Evolutionary conservation across 2,329 filamentous ascomycete genomes (phyloP).

Genomic region (Calycina herbarum): DNA sequence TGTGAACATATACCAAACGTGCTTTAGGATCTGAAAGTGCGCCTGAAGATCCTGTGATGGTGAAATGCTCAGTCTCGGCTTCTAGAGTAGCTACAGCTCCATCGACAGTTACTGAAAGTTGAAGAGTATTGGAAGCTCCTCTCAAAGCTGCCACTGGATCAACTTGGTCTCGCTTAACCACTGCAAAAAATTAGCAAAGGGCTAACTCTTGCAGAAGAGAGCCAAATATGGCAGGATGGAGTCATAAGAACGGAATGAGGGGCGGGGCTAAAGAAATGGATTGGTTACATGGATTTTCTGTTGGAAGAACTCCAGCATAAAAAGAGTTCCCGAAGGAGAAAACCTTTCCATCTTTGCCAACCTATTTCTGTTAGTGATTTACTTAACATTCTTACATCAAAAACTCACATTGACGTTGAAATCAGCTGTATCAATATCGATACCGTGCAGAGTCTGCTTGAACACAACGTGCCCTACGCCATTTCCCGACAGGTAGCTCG

Average conservation of each 20-base stretch:
- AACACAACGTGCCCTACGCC: constrained; percentile 59
- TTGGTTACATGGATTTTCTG: constrained; percentile 35
- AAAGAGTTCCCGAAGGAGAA: constrained; percentile 58
- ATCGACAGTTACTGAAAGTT: constrained; percentile 16
- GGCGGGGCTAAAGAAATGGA: too few relatives aligned
- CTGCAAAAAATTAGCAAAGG: background rate
- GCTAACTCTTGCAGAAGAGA: background rate
- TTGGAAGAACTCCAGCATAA: constrained; percentile 46
- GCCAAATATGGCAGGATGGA: too few relatives aligned
- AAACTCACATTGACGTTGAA: constrained; percentile 24
- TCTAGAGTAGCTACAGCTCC: constrained; percentile 17
- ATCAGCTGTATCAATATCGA: constrained; percentile 58
- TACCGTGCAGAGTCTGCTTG: constrained; percentile 56
- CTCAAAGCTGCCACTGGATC: constrained; percentile 47
- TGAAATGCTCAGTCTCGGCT: constrained; percentile 15
- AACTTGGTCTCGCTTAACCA: constrained; percentile 44
- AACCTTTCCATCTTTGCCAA: constrained; percentile 52
- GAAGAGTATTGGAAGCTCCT: constrained; percentile 18
- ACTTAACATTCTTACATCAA: background rate
- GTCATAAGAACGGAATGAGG: too few relatives aligned
- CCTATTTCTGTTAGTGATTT: constrained; percentile 42
- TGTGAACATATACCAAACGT: constrained; percentile 55
- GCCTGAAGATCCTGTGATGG: constrained; percentile 50
- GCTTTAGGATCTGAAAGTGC: constrained; percentile 54
- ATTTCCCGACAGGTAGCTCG: constrained; percentile 48